phyloP scores from a whole-genome alignment of 306 rosid genomes.

The Prosopis cineraria region DNA sequence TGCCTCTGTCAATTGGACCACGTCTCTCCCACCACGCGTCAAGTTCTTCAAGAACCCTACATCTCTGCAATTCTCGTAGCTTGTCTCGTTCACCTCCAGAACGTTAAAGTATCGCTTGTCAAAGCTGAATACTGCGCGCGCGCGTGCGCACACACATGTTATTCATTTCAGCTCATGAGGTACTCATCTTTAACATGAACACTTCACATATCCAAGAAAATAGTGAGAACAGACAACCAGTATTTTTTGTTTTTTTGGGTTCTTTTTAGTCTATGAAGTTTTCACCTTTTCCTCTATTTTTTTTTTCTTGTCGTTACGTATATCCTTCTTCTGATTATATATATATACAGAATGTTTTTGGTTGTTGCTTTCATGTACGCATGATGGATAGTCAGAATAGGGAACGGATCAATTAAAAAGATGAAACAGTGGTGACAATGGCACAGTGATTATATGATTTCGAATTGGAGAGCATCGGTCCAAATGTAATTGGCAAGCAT shows the following conservation, averaged over 20 bases:
- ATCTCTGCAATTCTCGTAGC: slow-evolving; percentile 63
- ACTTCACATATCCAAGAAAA: background rate
- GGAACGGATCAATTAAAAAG: background rate
- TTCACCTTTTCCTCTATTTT: background rate
- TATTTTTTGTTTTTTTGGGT: background rate
- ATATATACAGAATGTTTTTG: background rate
- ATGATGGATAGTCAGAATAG: background rate
- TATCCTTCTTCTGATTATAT: background rate
- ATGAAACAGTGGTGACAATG: background rate
- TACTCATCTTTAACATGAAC: background rate
- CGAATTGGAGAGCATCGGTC: background rate
- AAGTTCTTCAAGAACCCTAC: slow-evolving; percentile 54
- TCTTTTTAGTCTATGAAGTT: background rate
- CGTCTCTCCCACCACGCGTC: slow-evolving; percentile 77
- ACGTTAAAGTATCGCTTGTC: slow-evolving; percentile 68
- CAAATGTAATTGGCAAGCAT: slow-evolving; percentile 36
- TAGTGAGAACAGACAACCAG: background rate
- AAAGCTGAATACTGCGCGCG: slow-evolving; percentile 62
- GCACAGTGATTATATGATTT: background rate
- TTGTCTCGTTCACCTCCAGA: slow-evolving; percentile 74
- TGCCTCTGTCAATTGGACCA: slow-evolving; percentile 54
- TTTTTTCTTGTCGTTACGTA: background rate
- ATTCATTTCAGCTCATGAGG: background rate
- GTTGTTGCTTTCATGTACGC: background rate
- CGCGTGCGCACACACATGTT: too few relatives aligned